Evolutionary conservation across 768 basidiomycete genomes (phyloP), one percentile per base, ranked within the genome.

Genomic region (Tricholoma flavovirens): DNA sequence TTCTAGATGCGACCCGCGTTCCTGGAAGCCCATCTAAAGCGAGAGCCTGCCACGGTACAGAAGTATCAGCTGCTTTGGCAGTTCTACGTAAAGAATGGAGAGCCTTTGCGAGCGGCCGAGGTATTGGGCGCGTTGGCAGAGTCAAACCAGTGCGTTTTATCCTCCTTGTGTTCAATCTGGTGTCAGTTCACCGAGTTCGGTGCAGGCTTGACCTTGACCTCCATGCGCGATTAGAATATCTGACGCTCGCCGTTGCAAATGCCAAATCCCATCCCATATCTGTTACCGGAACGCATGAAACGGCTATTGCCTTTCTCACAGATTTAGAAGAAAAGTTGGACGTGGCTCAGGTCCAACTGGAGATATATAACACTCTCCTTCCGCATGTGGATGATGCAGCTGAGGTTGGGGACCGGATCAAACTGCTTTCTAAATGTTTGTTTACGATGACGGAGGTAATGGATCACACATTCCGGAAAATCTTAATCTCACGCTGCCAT

Each of bases 321-420:
- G 88, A 91, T 62, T 77, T 97, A 17, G 95, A 98, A 74, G 97
- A 99, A 71, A 93, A 94, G 67, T 81, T 98, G 11, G 97, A 99
- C 43, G 97, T 99, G 22, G 91, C 94, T 5, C 90, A 96, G 71
- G 93, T 98, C 8, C 97, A 99, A 66, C 74, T 95, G n/a, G 96
- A 98, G 69, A 81, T 97, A 48, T 90, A 84, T 64, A 81, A 89
- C 60, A 73, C 76, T 10, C 76, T 93, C 14, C 67, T 76, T 6
- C 83, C 86, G 15, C 86, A 84, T 58, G 71, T 82, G 26, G 74
- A 79, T 57, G 82, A 87, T 57, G 80, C 81, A 11, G 80, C 77
- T 2, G 84, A 82, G 60, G 80, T 83, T 54, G 83, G 86, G 38
- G 79, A 81, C 55, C 80, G 83, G 61, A 81, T 90, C 62, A 78